Evolutionary conservation across 441 rosid species (phyloP).

Genomic region (Populus hybrid): DNA sequence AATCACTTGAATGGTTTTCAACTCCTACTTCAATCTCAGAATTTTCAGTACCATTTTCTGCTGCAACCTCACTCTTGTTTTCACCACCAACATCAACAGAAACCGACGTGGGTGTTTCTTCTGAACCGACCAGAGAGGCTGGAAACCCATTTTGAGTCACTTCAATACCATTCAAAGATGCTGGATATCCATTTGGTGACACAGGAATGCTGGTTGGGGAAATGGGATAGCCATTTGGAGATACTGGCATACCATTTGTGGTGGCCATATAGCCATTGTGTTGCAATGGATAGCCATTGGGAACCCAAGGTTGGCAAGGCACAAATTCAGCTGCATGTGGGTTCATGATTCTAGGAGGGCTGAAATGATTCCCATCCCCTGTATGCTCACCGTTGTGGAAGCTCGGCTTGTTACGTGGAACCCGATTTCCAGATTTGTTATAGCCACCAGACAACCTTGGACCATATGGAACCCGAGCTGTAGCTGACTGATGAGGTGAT

Average conservation of each 20-base stretch:
- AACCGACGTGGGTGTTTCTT: conserved; percentile 35
- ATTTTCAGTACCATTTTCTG: conserved; percentile 33
- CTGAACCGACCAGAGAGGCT: conserved; percentile 32
- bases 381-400: conserved; percentile 34
- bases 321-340: conserved; percentile 66
- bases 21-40: conserved; percentile 33
- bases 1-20: conserved; percentile 36
- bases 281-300: conserved; percentile 72
- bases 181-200: conserved; percentile 50
- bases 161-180: conserved; percentile 21
- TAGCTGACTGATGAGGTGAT: conserved; percentile 57
- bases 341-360: conserved; percentile 48
- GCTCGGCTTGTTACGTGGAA: conserved; percentile 35
- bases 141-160: conserved; percentile 27
- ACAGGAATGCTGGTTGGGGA: conserved; percentile 43
- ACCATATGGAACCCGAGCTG: conserved; percentile 58
- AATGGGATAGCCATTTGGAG: conserved; percentile 46
- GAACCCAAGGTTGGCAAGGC: conserved; percentile 85
- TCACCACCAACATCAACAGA: conserved; percentile 31
- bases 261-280: conserved; percentile 57
- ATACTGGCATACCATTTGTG: conserved; percentile 49
- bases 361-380: conserved; percentile 39
- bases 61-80: conserved; percentile 39
- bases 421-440: conserved; percentile 48
- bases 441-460: conserved; percentile 68